Evolutionary conservation across 768 basidiomycete genomes (phyloP).

Genomic region (Mycena polygramma): DNA sequence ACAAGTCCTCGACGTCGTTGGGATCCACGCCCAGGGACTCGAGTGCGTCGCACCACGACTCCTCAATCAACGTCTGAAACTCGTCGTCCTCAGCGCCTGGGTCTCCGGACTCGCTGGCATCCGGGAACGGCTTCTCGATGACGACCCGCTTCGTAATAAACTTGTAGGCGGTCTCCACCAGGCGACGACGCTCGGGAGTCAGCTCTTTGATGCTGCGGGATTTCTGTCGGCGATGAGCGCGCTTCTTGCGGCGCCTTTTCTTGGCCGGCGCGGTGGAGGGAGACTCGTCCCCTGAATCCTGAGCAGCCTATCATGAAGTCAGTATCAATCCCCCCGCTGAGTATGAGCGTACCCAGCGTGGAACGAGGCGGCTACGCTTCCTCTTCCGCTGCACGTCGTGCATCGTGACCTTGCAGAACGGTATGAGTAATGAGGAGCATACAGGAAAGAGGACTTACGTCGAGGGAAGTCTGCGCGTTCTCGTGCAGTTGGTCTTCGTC

Average conservation of each 20-base stretch:
- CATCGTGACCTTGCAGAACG: not conserved
- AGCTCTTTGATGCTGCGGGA: conserved; percentile 8
- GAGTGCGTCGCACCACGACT: not conserved
- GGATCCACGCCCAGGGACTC: not conserved
- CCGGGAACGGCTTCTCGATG: not conserved
- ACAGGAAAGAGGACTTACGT: not conserved
- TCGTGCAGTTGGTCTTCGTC: not conserved
- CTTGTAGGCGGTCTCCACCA: not conserved
- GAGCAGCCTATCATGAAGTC: not conserved
- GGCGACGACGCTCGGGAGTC: not conserved
- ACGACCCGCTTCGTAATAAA: not conserved
- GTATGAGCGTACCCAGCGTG: not conserved
- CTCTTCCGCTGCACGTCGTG: not conserved
- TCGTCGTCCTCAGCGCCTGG: conserved; percentile 15
- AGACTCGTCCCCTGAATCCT: not conserved
- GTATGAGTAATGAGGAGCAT: not conserved
- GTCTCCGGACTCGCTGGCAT: not conserved
- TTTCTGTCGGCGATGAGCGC: not conserved
- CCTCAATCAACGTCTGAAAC: not conserved
- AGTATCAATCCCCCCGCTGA: not conserved
- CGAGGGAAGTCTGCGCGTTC: conserved; percentile 10
- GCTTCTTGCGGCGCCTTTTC: no score
- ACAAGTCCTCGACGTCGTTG: not conserved
- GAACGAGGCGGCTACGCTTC: conserved; percentile 8
- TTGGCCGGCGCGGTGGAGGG: no score